Conservation (phyloP, 2,329 filamentous ascomycete species). For the Pezizomycotina sp. region DNA sequence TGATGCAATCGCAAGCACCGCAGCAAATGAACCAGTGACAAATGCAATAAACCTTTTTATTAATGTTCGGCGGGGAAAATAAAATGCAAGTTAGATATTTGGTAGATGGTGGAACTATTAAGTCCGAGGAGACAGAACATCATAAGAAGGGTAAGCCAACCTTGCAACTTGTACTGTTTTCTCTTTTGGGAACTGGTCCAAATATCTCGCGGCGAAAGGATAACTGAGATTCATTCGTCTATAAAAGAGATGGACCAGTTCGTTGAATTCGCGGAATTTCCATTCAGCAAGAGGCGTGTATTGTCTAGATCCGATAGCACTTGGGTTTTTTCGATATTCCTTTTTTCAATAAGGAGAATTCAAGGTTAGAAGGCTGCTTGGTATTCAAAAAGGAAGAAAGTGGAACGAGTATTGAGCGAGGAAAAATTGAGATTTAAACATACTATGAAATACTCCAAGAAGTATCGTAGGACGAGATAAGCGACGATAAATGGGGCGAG, state of each 20-base stretch:
- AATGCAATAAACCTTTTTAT: slow-evolving; percentile 57
- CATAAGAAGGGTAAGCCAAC: slow-evolving; percentile 9
- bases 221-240: slow-evolving; percentile 87
- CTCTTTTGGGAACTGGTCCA: slow-evolving; percentile 91
- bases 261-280: slow-evolving; percentile 98
- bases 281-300: slow-evolving; percentile 91
- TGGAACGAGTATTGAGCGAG: no score
- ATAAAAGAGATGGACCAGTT: slow-evolving; percentile 79
- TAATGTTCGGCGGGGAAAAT: slow-evolving; percentile 1
- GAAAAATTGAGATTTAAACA: slow-evolving; percentile 26
- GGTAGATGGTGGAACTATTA: neutral
- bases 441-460: slow-evolving; percentile 88
- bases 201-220: slow-evolving; percentile 76
- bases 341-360: slow-evolving; percentile 28
- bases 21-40: slow-evolving; percentile 68
- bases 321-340: slow-evolving; percentile 91
- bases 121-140: neutral
- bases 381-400: neutral
- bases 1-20: slow-evolving; percentile 67
- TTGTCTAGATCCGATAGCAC: slow-evolving; percentile 67
- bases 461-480: slow-evolving; percentile 74
- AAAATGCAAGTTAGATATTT: slow-evolving; percentile 1
- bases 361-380: no score
- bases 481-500: slow-evolving; percentile 75
- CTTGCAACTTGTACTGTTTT: slow-evolving; percentile 70